Evolutionary conservation across 2,329 filamentous ascomycete genomes (phyloP), one percentile per base, ranked within the genome.

Genomic region (Alternaria angustiovoidea): DNA sequence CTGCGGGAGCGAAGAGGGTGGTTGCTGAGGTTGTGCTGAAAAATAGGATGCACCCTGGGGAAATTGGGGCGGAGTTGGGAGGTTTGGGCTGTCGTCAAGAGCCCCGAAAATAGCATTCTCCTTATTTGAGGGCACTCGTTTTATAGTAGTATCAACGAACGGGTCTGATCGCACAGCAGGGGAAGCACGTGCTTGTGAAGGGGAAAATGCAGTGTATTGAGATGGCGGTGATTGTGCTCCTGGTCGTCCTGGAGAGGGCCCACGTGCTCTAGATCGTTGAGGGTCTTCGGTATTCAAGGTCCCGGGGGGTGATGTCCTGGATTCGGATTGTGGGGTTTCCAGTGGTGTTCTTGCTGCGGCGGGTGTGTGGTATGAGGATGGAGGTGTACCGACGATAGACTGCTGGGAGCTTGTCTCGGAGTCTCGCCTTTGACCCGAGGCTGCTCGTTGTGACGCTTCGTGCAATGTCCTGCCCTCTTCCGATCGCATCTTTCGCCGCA

Each of bases 401-500:
- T 61, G 65, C 55, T 66, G 47, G 14, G 69, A 72, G 54, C 75
- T 78, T 22, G 75, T 73, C 26, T 69, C 71, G 6, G 77, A 79
- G 30, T 72, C 70, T 4, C 69, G 65, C 28, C 69, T 70, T 18
- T 59, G 51, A 22, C 65, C 63, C 4, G 71, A 65, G 5, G 55
- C 59, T 28, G 67, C 68, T 20, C 64, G 71, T 38, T 79, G 75
- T 28, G 66, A 67, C 38, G 76, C 80, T 48, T 82, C 77, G 48
- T 85, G 83, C 53, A 86, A 71, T 9, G 82, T 83, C 55, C 75
- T 76, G 6, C 81, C 84, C 74, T 86, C 84, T 59, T 86, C 84
- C 8, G 79, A 78, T 57, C 83, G 78, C 84, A 86, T 86, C 66
- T 79, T 81, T 28, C 82, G 82, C 56, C 82, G 83, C 8, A 84